These are phyloP conservation scores for Macadamia tetraphylla DNA, from an alignment of 164 flowering plant species.

Conservation along the genomic window DNA sequence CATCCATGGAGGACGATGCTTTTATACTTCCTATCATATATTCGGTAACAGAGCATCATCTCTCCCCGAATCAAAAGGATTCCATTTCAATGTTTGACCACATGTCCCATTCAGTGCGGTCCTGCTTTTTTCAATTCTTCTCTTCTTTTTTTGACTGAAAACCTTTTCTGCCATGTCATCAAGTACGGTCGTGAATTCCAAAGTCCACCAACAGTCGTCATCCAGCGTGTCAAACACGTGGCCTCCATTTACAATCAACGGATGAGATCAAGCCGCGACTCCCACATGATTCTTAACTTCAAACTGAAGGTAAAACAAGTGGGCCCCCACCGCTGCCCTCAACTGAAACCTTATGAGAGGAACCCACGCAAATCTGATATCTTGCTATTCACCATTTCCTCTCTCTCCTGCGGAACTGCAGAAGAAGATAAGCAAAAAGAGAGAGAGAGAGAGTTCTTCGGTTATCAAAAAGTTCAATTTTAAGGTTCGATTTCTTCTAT, in stretches of 20 bases:
- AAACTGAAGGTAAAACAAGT: neutral
- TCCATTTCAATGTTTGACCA: neutral
- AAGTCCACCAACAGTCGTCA: neutral
- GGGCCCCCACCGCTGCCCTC: neutral
- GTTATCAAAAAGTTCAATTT: neutral
- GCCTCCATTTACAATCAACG: neutral
- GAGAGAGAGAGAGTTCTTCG: neutral
- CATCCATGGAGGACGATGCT: too few relatives aligned
- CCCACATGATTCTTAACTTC: neutral
- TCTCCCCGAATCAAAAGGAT: too few relatives aligned
- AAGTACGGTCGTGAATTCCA: too few relatives aligned
- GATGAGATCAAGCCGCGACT: neutral
- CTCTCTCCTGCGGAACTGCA: neutral
- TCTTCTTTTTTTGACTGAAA: too few relatives aligned
- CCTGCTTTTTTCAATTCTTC: neutral
- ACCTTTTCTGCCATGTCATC: neutral
- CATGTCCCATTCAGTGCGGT: neutral
- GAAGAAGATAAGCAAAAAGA: neutral
- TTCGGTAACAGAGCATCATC: too few relatives aligned
- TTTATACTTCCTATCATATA: too few relatives aligned
- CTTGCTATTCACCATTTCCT: neutral
- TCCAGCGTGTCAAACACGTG: neutral
- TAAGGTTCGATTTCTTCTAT: neutral
- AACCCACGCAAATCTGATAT: neutral
- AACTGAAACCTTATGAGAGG: too few relatives aligned